phyloP scores from a whole-genome alignment of 495 filamentous ascomycete genomes.

The Podospora didyma region DNA sequence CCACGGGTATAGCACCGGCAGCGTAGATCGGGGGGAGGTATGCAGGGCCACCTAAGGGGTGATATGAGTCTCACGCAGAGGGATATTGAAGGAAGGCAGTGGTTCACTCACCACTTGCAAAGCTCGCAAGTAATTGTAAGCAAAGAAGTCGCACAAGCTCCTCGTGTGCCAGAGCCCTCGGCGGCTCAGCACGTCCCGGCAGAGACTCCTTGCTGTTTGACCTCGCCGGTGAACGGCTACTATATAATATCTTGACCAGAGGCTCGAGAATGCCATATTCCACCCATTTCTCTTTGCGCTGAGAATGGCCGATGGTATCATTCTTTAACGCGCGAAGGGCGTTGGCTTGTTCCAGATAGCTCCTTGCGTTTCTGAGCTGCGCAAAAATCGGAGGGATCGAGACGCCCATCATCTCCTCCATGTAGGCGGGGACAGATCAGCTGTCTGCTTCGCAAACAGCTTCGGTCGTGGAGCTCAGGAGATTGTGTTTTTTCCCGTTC shows the following conservation, averaged over 20 bases:
- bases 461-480: too few relatives aligned
- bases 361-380: constrained; percentile 58
- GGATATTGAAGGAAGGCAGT: constrained; percentile 2
- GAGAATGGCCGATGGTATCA: constrained; percentile 81
- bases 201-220: constrained; percentile 33
- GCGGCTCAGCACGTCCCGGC: constrained; percentile 18
- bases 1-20: constrained; percentile 57
- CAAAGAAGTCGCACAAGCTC: constrained; percentile 72
- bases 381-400: constrained; percentile 48
- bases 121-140: constrained; percentile 72
- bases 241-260: constrained; percentile 58
- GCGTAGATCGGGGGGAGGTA: constrained; percentile 73
- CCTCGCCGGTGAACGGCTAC: constrained; percentile 21
- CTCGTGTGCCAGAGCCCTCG: constrained; percentile 40
- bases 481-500: too few relatives aligned
- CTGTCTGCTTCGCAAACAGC: too few relatives aligned
- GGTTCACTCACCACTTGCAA: constrained; percentile 68
- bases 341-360: constrained; percentile 56
- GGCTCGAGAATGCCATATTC: constrained; percentile 62
- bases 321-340: constrained; percentile 77
- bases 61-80: constrained; percentile 11
- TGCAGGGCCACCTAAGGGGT: constrained; percentile 70
- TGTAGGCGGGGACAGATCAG: neutral
- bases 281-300: constrained; percentile 78
- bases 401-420: constrained; percentile 24